Base-by-base conservation (phyloP, 495 filamentous ascomycete genomes). In the Neurospora tetraspora region DNA sequence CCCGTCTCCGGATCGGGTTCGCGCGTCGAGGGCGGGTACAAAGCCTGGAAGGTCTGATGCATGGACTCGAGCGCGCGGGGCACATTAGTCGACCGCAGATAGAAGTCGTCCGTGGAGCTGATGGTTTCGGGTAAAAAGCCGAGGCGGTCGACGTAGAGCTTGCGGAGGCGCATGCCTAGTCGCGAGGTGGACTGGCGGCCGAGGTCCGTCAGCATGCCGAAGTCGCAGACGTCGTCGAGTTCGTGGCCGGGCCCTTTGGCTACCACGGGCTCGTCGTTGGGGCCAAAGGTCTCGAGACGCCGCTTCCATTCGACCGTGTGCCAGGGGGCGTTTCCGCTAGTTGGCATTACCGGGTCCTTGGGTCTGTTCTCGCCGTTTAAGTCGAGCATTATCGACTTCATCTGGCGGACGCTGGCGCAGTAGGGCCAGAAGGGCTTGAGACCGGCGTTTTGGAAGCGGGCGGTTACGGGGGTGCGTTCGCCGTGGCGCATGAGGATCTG, bases 401-500 rank as follows among this genome's bases (percentile, higher is more conserved):
- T 86, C 73, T 88, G 89, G 40, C 86, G 86, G 20, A 93, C 94
- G 53, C 90, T 88, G 69, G 85, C 86, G 83, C 96, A 99, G 82
- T 98, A 99, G 10, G 96, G 92, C 96, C 96, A 99, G 80, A 92
- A 96, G 76, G 91, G 82, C 71, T 82, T 80, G 20, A 98, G 85
- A n/a, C 94, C 94, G 77, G 93, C 85, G 85, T 96, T 96, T 79
- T 93, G 89, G 80, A 99, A 97, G 9, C 96, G 90, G 18, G 93
- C 86, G 20, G 88, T 91, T 18, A 98, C 93, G 39, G 95, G 96
- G 31, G 89, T 93, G 38, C 94, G 89, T 83, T 98, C 94, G 77
- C 94, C 94, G 86, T 97, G 94, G 70, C 94, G 91, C 74, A 98
- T 89, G 73, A 96, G 88, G 73, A 99, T 86, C 81, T 99, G 96